phyloP scores from a whole-genome alignment of 2,329 filamentous ascomycete species.

The Passalora sequoiae region DNA sequence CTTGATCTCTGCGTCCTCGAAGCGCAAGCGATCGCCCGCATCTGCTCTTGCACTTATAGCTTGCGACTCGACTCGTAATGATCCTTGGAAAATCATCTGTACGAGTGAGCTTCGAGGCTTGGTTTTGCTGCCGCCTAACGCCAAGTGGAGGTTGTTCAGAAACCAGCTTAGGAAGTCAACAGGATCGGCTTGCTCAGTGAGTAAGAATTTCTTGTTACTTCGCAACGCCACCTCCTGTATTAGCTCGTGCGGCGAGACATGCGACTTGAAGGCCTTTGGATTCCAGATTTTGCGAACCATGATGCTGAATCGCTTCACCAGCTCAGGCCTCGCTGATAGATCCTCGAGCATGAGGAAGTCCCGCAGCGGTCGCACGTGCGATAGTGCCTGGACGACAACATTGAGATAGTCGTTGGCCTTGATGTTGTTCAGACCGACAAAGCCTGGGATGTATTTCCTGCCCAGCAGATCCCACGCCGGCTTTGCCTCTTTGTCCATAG shows the following conservation, averaged over 20 bases:
- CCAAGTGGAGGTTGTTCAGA: constrained; percentile 88
- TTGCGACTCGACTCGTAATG: constrained; percentile 86
- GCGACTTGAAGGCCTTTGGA: constrained; percentile 87
- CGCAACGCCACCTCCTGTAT: constrained; percentile 88
- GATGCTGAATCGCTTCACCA: constrained; percentile 81
- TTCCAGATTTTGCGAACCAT: constrained; percentile 98
- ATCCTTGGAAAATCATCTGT: constrained; percentile 90
- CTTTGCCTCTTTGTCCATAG: constrained; percentile 62
- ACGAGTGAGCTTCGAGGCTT: constrained; percentile 81
- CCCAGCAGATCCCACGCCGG: constrained; percentile 72
- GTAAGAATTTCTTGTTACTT: constrained; percentile 86
- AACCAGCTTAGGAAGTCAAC: constrained; percentile 98
- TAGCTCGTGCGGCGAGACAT: constrained; percentile 95
- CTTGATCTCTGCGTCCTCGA: constrained; percentile 85
- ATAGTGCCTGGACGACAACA: constrained; percentile 83
- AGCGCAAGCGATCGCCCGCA: constrained; percentile 78
- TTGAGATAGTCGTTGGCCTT: constrained; percentile 99
- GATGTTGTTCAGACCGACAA: constrained; percentile 99
- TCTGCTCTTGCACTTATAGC: constrained; percentile 88
- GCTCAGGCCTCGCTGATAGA: constrained; percentile 67
- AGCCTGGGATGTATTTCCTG: constrained; percentile 85
- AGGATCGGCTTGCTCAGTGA: constrained; percentile 87
- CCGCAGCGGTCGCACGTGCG: constrained; percentile 81
- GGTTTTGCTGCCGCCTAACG: constrained; percentile 81
- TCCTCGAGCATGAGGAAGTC: constrained; percentile 90